Conservation (phyloP, 2,329 filamentous ascomycete genomes). For the Aspergillus hortae region DNA sequence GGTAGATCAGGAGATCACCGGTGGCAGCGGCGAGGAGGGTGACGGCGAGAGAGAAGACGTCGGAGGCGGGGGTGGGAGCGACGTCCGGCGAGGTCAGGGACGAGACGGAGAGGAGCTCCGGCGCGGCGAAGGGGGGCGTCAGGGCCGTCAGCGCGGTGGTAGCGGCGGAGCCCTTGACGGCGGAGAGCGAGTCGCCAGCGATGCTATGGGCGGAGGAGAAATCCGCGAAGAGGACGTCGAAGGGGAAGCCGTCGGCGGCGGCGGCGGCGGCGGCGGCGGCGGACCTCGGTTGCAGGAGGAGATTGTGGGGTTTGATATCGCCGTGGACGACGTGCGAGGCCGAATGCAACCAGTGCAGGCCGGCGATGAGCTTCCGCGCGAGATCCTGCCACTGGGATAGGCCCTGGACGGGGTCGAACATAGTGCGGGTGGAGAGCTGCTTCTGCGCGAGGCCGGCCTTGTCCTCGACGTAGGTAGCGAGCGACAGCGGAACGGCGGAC, state of each 20-base stretch:
- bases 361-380: constrained; percentile 37
- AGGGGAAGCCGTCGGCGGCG: constrained; percentile 25
- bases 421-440: constrained; percentile 38
- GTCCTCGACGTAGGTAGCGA: constrained; percentile 41
- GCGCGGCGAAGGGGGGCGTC: constrained; percentile 45
- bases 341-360: constrained; percentile 44
- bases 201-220: constrained; percentile 41
- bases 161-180: constrained; percentile 13
- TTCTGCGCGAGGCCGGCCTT: constrained; percentile 26
- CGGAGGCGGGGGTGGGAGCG: constrained; percentile 37
- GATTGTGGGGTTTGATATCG: constrained; percentile 47
- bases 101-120: constrained; percentile 39
- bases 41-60: constrained; percentile 46
- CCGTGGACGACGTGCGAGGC: constrained; percentile 42
- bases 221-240: constrained; percentile 42
- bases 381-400: constrained; percentile 38
- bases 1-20: constrained; percentile 43
- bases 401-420: constrained; percentile 45
- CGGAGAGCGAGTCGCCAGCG: constrained; percentile 5
- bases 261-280: not conserved
- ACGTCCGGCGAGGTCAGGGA: constrained; percentile 33
- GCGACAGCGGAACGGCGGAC: constrained; percentile 40
- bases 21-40: constrained; percentile 45
- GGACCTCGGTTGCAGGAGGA: constrained; percentile 34
- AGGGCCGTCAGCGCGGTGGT: constrained; percentile 35